These are phyloP conservation scores for Rhodotorula toruloides DNA, from an alignment of 768 basidiomycete genomes.

Conservation along the genomic window DNA sequence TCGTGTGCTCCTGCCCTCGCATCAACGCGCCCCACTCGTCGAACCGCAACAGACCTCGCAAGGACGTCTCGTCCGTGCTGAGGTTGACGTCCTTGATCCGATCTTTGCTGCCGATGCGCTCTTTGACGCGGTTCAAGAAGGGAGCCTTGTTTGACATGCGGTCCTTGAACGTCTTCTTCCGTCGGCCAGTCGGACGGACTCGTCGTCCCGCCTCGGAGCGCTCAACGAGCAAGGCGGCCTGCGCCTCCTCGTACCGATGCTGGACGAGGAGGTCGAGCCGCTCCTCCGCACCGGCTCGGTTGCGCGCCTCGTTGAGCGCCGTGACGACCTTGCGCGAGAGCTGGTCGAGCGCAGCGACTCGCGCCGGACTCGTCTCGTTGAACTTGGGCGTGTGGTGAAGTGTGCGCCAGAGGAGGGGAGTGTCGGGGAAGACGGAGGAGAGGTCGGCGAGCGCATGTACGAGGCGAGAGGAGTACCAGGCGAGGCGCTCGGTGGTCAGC, in stretches of 20 bases:
- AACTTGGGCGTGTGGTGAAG: constrained; percentile 27
- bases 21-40: constrained; percentile 35
- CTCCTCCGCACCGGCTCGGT: constrained; percentile 3
- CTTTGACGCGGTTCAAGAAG: constrained; percentile 35
- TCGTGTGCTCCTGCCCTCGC: constrained; percentile 28
- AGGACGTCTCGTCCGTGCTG: constrained; percentile 2
- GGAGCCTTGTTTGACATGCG: constrained; percentile 5
- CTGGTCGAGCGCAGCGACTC: constrained; percentile 33
- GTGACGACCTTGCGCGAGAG: constrained; percentile 22
- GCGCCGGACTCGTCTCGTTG: constrained; percentile 5
- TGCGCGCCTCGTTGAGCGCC: constrained; percentile 12
- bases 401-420: constrained; percentile 28
- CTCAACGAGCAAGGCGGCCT: background rate
- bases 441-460: constrained; percentile 24
- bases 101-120: constrained; percentile 29
- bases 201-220: background rate
- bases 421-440: constrained; percentile 21
- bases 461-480: constrained; percentile 31
- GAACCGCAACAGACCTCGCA: constrained; percentile 16
- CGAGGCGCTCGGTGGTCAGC: constrained; percentile 24
- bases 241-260: background rate
- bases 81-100: constrained; percentile 12
- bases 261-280: background rate
- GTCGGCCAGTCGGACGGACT: background rate
- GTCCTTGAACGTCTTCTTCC: background rate